Evolutionary conservation across 2,329 filamentous ascomycete genomes (phyloP), one percentile per base, ranked within the genome.

Genomic region (Aspergillus neoniger): DNA sequence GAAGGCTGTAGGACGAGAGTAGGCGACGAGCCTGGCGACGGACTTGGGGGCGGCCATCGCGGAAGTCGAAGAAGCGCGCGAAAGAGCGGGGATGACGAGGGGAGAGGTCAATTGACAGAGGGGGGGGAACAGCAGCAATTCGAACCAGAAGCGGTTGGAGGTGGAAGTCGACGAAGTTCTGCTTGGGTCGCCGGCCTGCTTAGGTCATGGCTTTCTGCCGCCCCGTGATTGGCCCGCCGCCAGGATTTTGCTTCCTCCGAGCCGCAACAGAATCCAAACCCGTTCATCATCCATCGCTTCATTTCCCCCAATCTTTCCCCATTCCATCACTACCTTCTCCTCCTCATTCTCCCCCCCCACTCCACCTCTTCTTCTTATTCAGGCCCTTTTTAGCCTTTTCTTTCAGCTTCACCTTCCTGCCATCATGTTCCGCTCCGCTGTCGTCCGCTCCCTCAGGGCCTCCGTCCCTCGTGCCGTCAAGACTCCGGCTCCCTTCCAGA

Each of bases 341-440:
- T 38, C 23, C 8, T 52, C 30, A 7, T 10, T 39, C 49, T 28
- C 58, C 48, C 60, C 61, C 54, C 61, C 55, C 39, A 50, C 57
- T 43, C 57, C 63, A 52, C 43, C 44, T 52, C 41, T 53, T 61
- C 19, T 56, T 5, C 55, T 39, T 38, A 23, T 19, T 43, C 19
- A 41, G 36, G 39, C 51, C 19, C 28, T 47, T 19, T n/a, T 32
- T 14, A 36, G 57, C 55, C 48, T 44, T 17, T 25, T n/a, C 32
- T 59, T 36, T 63, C 59, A 51, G 12, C 12, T 36, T 52, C 63
- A 52, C 58, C 58, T 51, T 55, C 47, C 58, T 41, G 53, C 71
- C 81, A 87, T 73, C 67, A 98, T 98, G 94, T 92, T 97, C 85
- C 91, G 94, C 82, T 88, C 91, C 79, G 88, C 91, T 76, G 80